Percentiles rank a stretch among this genome's conserved stretches.
Evolutionary conservation across 306 rosid genomes (phyloP).

Genomic region (Arachis stenosperma): DNA sequence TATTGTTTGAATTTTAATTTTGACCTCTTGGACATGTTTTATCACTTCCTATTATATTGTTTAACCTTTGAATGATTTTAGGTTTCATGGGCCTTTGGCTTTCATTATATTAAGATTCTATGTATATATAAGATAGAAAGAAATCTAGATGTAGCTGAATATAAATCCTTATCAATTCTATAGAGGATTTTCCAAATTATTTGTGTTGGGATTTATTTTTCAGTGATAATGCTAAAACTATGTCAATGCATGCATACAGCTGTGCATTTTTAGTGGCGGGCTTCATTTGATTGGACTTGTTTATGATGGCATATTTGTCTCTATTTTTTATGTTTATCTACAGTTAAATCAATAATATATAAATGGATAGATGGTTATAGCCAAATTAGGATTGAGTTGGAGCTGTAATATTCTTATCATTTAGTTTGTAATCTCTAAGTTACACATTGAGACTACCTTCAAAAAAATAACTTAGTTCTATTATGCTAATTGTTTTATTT

Average conservation of each 20-base stretch:
- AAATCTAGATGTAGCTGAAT: conserved; percentile 1
- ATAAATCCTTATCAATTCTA: conserved; percentile 1
- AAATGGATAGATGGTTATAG: conserved; percentile 15
- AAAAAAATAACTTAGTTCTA: conserved; percentile 24
- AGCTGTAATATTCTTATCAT: conserved; percentile 11
- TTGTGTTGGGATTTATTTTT: conserved; percentile 13
- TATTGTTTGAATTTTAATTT: conserved; percentile 24
- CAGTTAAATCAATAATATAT: conserved; percentile 28
- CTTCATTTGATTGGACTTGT: conserved; percentile 21
- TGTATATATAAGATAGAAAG: not conserved
- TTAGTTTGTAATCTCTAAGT: conserved; percentile 26
- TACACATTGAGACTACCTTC: conserved; percentile 12
- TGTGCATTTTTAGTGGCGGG: conserved; percentile 7
- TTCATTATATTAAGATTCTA: not conserved
- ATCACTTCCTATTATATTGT: conserved; percentile 4
- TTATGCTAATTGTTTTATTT: not conserved
- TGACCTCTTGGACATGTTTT: conserved; percentile 16
- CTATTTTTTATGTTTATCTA: conserved; percentile 22
- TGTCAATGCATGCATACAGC: not conserved
- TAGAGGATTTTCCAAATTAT: conserved; percentile 1
- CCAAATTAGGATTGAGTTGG: conserved; percentile 31
- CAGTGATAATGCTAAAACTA: not conserved
- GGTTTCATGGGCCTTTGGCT: conserved; percentile 19
- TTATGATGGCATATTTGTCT: conserved; percentile 2
- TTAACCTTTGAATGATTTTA: conserved; percentile 8